Evolutionary conservation across 1,284 basidiomycete species (phyloP).

Genomic region (Stygiomarasmius scandens): DNA sequence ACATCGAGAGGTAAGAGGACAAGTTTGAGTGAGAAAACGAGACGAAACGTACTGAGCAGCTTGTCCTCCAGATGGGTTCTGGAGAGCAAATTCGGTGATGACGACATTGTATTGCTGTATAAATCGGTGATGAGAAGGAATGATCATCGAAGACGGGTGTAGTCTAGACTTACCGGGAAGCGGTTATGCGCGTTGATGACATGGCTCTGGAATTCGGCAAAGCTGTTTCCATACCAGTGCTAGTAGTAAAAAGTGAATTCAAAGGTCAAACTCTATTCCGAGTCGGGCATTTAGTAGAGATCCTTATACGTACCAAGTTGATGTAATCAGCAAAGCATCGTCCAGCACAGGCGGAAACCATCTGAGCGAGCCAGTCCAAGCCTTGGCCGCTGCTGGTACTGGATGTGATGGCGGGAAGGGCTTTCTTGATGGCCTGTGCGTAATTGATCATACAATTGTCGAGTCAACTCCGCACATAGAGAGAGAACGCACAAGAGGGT

Average conservation of each 20-base stretch:
- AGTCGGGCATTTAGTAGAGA: not conserved
- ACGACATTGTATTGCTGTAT: slow-evolving; percentile 19
- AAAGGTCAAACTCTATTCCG: not conserved
- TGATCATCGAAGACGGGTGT: not conserved
- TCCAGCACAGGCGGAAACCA: slow-evolving; percentile 33
- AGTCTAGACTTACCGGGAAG: slow-evolving; percentile 25
- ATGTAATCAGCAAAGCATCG: slow-evolving; percentile 34
- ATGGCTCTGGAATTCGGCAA: slow-evolving; percentile 29
- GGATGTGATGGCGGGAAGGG: slow-evolving; percentile 36
- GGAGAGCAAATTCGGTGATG: slow-evolving; percentile 35
- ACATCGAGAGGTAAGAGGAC: not conserved
- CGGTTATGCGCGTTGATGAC: slow-evolving; percentile 28
- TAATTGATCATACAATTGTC: too few relatives aligned
- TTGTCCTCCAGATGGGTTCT: slow-evolving; percentile 34
- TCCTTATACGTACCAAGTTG: slow-evolving; percentile 26
- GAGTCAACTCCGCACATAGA: too few relatives aligned
- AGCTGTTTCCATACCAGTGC: slow-evolving; percentile 37
- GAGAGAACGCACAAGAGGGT: slow-evolving; percentile 34
- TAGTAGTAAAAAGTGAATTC: not conserved
- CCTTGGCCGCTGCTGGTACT: slow-evolving; percentile 30
- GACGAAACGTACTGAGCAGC: slow-evolving; percentile 30
- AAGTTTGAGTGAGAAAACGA: not conserved
- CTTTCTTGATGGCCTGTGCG: slow-evolving; percentile 32
- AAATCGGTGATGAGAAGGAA: slow-evolving; percentile 10
- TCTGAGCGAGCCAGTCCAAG: slow-evolving; percentile 35